Evolutionary conservation across 768 basidiomycete species (phyloP).

Genomic region (Sporobolomyces pararoseus): DNA sequence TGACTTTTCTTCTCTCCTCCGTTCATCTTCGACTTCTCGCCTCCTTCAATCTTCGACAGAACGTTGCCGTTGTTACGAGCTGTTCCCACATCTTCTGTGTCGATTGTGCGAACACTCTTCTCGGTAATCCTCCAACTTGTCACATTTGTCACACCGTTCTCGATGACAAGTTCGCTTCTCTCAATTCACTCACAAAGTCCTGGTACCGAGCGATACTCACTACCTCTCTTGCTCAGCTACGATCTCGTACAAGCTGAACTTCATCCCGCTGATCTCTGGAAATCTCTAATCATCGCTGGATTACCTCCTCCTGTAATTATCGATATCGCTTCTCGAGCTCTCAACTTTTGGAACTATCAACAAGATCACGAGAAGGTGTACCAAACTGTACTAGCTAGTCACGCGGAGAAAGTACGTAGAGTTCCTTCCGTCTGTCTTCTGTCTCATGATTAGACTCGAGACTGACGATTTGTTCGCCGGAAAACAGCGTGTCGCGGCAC

Average conservation of each 20-base stretch:
- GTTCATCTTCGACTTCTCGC: background rate
- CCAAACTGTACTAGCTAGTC: conserved; percentile 37
- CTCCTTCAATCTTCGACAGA: background rate
- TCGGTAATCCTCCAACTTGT: conserved; percentile 40
- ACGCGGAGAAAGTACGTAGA: conserved; percentile 41
- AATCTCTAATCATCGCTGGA: conserved; percentile 41
- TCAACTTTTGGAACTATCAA: conserved; percentile 40
- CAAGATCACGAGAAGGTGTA: conserved; percentile 35
- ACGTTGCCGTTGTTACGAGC: conserved; percentile 34
- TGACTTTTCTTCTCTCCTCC: background rate
- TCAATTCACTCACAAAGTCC: no score
- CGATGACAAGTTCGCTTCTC: conserved; percentile 33
- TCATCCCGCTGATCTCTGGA: conserved; percentile 44
- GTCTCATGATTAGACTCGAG: no score
- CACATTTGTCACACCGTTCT: conserved; percentile 43
- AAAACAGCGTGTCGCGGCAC: conserved; percentile 17
- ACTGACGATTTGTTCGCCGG: background rate
- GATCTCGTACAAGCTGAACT: conserved; percentile 36
- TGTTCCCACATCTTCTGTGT: conserved; percentile 45
- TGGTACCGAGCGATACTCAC: no score
- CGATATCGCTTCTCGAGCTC: conserved; percentile 42
- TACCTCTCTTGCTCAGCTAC: no score
- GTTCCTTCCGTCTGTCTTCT: no score
- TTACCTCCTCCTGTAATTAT: conserved; percentile 38
- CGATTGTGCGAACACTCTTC: conserved; percentile 45